These are phyloP conservation scores for Xylaria sp. DNA, from an alignment of 2,329 filamentous ascomycete genomes.

Conservation along the genomic window DNA sequence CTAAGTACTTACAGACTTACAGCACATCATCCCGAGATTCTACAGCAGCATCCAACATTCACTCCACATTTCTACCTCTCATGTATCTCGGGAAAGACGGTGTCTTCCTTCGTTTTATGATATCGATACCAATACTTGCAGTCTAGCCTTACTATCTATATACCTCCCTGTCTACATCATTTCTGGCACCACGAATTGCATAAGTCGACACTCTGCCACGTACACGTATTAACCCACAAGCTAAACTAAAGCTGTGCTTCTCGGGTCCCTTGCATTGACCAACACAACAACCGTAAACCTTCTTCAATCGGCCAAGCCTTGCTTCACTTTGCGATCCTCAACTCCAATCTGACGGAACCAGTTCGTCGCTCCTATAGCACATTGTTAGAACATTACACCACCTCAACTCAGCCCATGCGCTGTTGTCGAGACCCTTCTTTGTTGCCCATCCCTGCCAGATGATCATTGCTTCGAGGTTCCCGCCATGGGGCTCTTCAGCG, in stretches of 20 bases:
- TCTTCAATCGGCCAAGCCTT: constrained; percentile 6
- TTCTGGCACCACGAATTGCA: neutral
- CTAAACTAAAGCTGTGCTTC: neutral
- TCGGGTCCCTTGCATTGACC: neutral
- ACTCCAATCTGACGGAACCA: neutral
- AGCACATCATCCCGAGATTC: neutral
- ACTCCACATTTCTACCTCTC: constrained; percentile 19
- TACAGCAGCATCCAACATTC: neutral
- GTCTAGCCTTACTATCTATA: neutral
- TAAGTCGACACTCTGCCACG: neutral
- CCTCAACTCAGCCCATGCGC: constrained; percentile 39
- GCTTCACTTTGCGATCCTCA: neutral
- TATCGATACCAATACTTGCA: neutral
- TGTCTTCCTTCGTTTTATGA: constrained; percentile 3
- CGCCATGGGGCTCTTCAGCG: constrained; percentile 77
- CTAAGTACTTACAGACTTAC: neutral
- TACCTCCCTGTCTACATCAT: neutral
- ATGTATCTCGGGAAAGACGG: neutral
- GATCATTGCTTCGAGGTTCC: constrained; percentile 54
- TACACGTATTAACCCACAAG: neutral
- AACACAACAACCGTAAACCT: neutral
- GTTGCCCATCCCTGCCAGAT: constrained; percentile 55
- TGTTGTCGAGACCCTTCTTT: constrained; percentile 36
- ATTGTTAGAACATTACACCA: constrained; percentile 3
- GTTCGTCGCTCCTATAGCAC: neutral